Evolutionary conservation across 345 rosid species (phyloP).

Genomic region (thale cress (Arabidopsis thaliana)): DNA sequence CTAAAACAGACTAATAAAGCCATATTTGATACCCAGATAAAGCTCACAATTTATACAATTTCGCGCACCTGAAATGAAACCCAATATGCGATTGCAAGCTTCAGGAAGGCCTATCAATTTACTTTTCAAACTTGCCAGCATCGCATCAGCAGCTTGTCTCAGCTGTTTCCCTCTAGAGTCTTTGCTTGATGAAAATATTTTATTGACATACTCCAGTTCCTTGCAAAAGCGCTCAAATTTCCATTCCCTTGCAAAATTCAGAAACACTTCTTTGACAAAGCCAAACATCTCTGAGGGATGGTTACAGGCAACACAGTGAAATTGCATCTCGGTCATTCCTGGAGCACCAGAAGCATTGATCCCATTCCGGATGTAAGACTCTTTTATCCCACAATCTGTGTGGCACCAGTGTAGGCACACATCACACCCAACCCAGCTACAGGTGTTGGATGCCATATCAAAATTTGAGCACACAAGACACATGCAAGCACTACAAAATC

Average conservation of each 20-base stretch:
- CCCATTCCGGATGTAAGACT: slow-evolving; percentile 81
- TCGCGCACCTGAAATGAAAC: slow-evolving; percentile 73
- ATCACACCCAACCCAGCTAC: slow-evolving; percentile 99
- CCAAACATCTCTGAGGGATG: slow-evolving; percentile 99
- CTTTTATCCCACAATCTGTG: slow-evolving; percentile 85
- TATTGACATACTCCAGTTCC: slow-evolving; percentile 88
- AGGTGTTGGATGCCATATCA: slow-evolving; percentile 93
- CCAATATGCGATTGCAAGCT: slow-evolving; percentile 58
- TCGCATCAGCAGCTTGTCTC: slow-evolving; percentile 71
- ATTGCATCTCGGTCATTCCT: slow-evolving; percentile 83
- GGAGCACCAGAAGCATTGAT: slow-evolving; percentile 57
- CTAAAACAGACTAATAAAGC: neutral
- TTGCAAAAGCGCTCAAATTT: slow-evolving; percentile 62
- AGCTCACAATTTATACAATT: slow-evolving; percentile 9
- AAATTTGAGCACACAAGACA: slow-evolving; percentile 92
- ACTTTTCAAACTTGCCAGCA: slow-evolving; percentile 66
- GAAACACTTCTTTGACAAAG: slow-evolving; percentile 95
- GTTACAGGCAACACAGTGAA: slow-evolving; percentile 90
- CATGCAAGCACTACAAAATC: slow-evolving; percentile 96
- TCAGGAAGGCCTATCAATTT: slow-evolving; percentile 65
- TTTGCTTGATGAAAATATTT: slow-evolving; percentile 81
- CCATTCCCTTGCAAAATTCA: slow-evolving; percentile 83
- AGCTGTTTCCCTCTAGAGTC: slow-evolving; percentile 81
- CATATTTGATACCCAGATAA: slow-evolving; percentile 3
- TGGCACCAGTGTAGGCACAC: slow-evolving; percentile 99